Evolutionary conservation across 2,329 filamentous ascomycete genomes (phyloP).

Genomic region (Aspergillus pseudoviridinutans): DNA sequence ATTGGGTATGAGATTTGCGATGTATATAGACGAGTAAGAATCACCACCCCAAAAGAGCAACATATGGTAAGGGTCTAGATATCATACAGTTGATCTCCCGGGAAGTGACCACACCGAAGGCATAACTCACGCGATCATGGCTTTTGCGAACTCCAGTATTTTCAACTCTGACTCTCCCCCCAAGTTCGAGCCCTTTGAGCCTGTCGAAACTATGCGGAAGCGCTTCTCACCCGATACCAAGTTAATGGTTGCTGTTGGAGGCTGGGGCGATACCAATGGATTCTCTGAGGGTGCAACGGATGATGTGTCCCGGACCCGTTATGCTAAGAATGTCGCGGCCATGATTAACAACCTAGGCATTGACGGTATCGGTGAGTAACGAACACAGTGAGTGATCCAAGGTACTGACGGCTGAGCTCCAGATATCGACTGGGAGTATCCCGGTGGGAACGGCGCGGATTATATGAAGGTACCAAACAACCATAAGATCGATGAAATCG

Average conservation of each 20-base stretch:
- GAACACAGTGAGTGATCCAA: constrained; percentile 18
- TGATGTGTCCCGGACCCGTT: constrained; percentile 52
- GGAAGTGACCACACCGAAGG: constrained; percentile 33
- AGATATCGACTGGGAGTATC: constrained; percentile 66
- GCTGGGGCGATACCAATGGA: constrained; percentile 66
- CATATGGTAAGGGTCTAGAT: constrained; percentile 27
- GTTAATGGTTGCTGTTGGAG: constrained; percentile 67
- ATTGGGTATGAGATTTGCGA: constrained; percentile 30
- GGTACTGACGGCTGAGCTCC: no score
- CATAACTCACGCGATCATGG: constrained; percentile 54
- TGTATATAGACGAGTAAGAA: constrained; percentile 49
- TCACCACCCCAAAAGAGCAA: background rate
- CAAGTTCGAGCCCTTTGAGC: constrained; percentile 51
- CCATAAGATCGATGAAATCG: constrained; percentile 56
- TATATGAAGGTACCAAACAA: constrained; percentile 61
- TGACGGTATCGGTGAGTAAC: constrained; percentile 56
- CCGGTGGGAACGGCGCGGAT: constrained; percentile 63
- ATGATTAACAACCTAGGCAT: constrained; percentile 61
- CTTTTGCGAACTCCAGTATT: constrained; percentile 49
- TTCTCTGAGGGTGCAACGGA: constrained; percentile 57
- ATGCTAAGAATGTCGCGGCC: constrained; percentile 60
- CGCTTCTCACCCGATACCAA: constrained; percentile 56
- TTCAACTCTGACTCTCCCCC: constrained; percentile 45
- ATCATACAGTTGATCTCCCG: constrained; percentile 38
- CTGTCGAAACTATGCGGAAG: constrained; percentile 48